These are phyloP conservation scores for Naganishia vaughanmartiniae DNA, from an alignment of 768 basidiomycete genomes.

Conservation along the genomic window DNA sequence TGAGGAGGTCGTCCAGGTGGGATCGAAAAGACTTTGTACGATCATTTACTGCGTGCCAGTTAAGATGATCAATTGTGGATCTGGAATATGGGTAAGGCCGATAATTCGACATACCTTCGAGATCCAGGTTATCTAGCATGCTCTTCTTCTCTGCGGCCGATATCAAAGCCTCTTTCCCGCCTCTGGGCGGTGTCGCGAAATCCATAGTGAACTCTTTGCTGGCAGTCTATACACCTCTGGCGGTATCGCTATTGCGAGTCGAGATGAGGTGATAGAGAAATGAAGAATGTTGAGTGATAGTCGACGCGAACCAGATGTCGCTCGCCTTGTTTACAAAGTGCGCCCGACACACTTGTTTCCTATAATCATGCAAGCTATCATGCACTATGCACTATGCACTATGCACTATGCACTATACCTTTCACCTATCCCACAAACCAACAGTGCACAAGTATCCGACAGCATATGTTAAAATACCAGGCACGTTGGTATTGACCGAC, in stretches of 20 bases:
- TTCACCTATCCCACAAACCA: too few species aligned
- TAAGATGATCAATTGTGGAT: neutral
- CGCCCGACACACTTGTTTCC: neutral
- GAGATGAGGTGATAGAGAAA: neutral
- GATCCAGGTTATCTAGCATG: conserved; percentile 50
- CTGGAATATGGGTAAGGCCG: neutral
- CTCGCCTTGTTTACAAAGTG: neutral
- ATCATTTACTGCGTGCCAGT: conserved; percentile 39
- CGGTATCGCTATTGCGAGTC: neutral
- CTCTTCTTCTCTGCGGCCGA: conserved; percentile 40
- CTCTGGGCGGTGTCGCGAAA: conserved; percentile 8
- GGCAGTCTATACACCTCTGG: neutral
- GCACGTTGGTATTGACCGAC: conserved; percentile 71
- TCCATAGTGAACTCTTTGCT: neutral
- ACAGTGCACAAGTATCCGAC: neutral
- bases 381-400: too few species aligned
- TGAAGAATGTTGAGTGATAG: conserved; percentile 1
- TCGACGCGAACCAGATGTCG: neutral
- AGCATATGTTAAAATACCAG: conserved; percentile 73
- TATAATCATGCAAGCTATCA: too few species aligned
- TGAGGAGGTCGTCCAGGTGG: conserved; percentile 40
- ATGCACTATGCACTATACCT: too few species aligned
- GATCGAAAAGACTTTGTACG: conserved; percentile 41
- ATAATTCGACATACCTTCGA: conserved; percentile 44
- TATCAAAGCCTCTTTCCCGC: conserved; percentile 14